Base-by-base conservation (phyloP, 805 yeast genomes). In the Wickerhamiella azyma region DNA sequence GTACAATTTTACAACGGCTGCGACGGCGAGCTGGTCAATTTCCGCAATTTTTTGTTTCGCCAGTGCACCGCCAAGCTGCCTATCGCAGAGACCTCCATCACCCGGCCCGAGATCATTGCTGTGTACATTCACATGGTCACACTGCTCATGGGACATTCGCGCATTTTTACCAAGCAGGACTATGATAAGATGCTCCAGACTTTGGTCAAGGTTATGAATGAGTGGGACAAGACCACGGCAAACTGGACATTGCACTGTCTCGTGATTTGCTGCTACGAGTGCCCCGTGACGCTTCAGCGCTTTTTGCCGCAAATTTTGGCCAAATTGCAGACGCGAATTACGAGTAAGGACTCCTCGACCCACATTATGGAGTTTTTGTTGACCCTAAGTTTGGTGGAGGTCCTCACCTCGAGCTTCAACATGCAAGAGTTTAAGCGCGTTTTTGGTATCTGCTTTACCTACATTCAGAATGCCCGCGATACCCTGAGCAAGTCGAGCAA, bases 361-460 rank as follows among this genome's bases (percentile, higher is more conserved):
- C 86, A 81, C 50, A 79, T 82, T 28, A 62, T 86, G 48, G 94
- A 85, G 56, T 81, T 86, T 52, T 64, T 85, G 46, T 60, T 77
- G 50, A 72, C 85, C 0, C 62, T 86, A 35, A 71, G 83, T 0
- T 71, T 79, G 46, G 69, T 81, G 37, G 86, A 89, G 0, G 61
- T 74, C 1, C 61, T 85, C 48, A 77, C 83, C 1, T 71, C 84
- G 1, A 79, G 79, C 54, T 80, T 85, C 57, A 81, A 83, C 2
- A 69, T 71, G 16, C 92, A 82, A 42, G 94, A 85, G 54, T 81
- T 71, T 59, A 80, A 78, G 55, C 68, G 86, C 40, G 84, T 85
- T 2, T 83, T 85, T 65, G 94, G 83, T 1, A 81, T 85, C 58
- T 80, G 86, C 1, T 82, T 85, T 65, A 79, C 79, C 54, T 80